Evolutionary conservation across 2,329 filamentous ascomycete genomes (phyloP), one percentile per base, ranked within the genome.

Genomic region (Fusarium anguioides): DNA sequence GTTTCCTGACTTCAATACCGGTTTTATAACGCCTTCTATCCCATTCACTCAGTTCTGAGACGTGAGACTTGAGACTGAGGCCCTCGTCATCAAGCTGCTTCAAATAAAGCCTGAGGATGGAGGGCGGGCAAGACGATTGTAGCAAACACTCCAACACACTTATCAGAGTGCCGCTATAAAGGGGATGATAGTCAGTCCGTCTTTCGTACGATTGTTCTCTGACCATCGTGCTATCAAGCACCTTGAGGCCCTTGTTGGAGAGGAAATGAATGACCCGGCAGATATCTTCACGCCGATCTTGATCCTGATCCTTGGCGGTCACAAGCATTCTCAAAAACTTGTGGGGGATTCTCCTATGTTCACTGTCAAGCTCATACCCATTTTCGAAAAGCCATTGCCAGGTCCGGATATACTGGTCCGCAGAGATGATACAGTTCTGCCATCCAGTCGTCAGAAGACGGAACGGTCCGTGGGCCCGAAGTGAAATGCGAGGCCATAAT

Each of bases 51-150:
- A 29, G 10, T 29, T 14, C 15, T 18, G 17, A 20, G 7, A 31
- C 8, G n/a, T 14, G 21, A 8, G 51, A 26, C 4, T 36, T 45
- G 15, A 60, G 45, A 3, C 4, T 26, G 14, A 40, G 10, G 8
- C 27, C 51, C 3, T 21, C 15, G 7, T 9, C 15, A 2, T 6
- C 5, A 3, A 57, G 5, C 17, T 50, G 44, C 36, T 26, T 20
- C 8, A 60, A 35, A 18, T 49, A 45, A 12, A 49, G 51, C 39
- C 57, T 33, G 2, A 60, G 14, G 14, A 60, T 29, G 10, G 26
- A 36, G 4, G 39, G 23, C 4, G 39, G 52, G 6, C 33, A 46
- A 5, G 21, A n/a, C 1, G 57, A 36, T 5, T 11, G 17, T n/a
- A 48, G 24, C 24, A 60, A 20, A 14, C 27, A 8, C 4, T 31